Evolutionary conservation across 1,139 yeast species (phyloP).

Genomic region (Diutina neorugosa): DNA sequence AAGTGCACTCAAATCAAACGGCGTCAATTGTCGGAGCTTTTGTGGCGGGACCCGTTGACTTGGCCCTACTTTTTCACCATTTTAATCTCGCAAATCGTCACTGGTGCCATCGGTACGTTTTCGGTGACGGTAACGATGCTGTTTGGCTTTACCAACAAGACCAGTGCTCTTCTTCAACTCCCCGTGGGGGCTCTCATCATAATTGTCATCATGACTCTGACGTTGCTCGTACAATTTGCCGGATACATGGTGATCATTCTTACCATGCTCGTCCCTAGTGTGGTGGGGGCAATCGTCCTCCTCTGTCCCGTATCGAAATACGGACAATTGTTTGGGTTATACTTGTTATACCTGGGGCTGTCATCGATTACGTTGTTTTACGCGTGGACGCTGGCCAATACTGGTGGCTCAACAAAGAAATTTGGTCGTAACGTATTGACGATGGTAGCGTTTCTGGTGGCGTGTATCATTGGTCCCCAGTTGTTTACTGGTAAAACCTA

Average conservation of each 20-base stretch:
- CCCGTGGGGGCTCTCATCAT: slow-evolving; percentile 27
- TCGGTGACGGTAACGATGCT: slow-evolving; percentile 27
- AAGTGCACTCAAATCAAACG: slow-evolving; percentile 16
- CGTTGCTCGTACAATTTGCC: slow-evolving; percentile 12
- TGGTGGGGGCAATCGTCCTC: slow-evolving; percentile 25
- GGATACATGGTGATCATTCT: slow-evolving; percentile 13
- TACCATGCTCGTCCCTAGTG: slow-evolving; percentile 23
- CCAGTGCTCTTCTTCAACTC: slow-evolving; percentile 28
- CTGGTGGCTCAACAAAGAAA: slow-evolving; percentile 10
- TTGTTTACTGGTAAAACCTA: slow-evolving; percentile 20
- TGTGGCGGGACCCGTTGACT: slow-evolving; percentile 22
- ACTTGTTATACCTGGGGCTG: slow-evolving; percentile 19
- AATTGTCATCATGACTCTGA: slow-evolving; percentile 20
- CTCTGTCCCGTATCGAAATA: slow-evolving; percentile 14
- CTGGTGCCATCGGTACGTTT: slow-evolving; percentile 29
- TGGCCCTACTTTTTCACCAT: slow-evolving; percentile 26
- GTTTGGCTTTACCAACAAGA: slow-evolving; percentile 21
- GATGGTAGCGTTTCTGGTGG: slow-evolving; percentile 24
- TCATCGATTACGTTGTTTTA: slow-evolving; percentile 11
- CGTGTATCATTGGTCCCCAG: slow-evolving; percentile 29
- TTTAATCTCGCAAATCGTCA: slow-evolving; percentile 24
- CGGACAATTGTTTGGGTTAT: slow-evolving; percentile 25
- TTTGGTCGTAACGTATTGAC: slow-evolving; percentile 6
- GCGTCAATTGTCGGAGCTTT: slow-evolving; percentile 19
- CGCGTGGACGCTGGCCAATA: slow-evolving; percentile 10